These are phyloP conservation scores for Psilocybe tampanensis DNA, from an alignment of 768 basidiomycete genomes.

Conservation along the genomic window DNA sequence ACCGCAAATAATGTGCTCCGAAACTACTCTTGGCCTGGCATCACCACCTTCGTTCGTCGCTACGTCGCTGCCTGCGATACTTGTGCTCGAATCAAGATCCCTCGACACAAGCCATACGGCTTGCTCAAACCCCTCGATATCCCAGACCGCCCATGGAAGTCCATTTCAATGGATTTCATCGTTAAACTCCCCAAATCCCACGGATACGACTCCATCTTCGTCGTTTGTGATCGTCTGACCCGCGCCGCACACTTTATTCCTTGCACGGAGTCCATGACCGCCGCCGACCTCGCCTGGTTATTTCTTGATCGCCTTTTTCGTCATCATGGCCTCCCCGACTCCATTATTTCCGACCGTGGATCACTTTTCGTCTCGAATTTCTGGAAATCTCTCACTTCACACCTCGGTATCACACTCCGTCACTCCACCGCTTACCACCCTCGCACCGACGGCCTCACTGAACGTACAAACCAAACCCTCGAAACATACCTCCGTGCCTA, in stretches of 20 bases:
- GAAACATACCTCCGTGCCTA: constrained; percentile 39
- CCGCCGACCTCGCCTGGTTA: constrained; percentile 33
- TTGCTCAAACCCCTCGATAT: constrained; percentile 36
- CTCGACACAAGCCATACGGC: constrained; percentile 38
- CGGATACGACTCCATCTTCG: constrained; percentile 36
- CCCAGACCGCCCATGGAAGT: constrained; percentile 36
- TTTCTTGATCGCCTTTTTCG: constrained; percentile 38
- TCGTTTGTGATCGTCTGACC: constrained; percentile 42
- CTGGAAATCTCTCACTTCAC: constrained; percentile 19
- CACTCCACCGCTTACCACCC: constrained; percentile 23
- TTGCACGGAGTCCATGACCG: constrained; percentile 23
- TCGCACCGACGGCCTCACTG: constrained; percentile 19
- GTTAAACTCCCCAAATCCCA: constrained; percentile 40
- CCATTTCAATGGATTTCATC: constrained; percentile 45
- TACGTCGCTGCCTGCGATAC: constrained; percentile 37
- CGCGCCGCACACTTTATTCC: constrained; percentile 46
- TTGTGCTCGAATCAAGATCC: constrained; percentile 34
- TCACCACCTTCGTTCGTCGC: constrained; percentile 21
- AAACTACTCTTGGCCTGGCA: constrained; percentile 44
- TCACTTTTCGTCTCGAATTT: constrained; percentile 35
- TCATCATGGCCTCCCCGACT: constrained; percentile 34
- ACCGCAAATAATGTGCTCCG: constrained; percentile 34
- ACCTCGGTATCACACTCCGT: constrained; percentile 11
- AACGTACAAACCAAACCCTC: constrained; percentile 24
- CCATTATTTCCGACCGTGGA: constrained; percentile 36